phyloP scores from a whole-genome alignment of 352 stramenopile species.

The Globisporangium lucens region DNA sequence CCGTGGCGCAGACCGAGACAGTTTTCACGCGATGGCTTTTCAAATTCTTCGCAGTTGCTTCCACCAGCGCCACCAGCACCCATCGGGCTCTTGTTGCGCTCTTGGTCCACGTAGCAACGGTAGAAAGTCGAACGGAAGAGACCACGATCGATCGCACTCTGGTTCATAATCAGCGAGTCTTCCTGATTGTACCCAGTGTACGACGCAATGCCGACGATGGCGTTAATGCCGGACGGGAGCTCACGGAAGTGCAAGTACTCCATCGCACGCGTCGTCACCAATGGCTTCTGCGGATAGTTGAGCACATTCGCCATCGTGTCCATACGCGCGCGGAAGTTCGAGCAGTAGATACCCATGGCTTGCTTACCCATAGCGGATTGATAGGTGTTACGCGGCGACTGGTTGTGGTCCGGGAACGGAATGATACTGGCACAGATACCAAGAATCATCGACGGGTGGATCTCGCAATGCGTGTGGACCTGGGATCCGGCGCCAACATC shows the following conservation, averaged over 20 bases:
- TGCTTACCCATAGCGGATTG: conserved; percentile 99
- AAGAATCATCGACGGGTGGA: conserved; percentile 99
- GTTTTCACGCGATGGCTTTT: conserved; percentile 95
- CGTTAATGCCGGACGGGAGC: conserved; percentile 98
- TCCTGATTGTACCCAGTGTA: conserved; percentile 98
- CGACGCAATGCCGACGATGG: conserved; percentile 88
- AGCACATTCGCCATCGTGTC: conserved; percentile 99
- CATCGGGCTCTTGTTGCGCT: conserved; percentile 83
- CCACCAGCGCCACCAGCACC: conserved; percentile 57
- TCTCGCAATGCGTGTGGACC: conserved; percentile 99
- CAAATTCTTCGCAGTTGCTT: conserved; percentile 91
- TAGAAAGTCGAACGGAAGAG: conserved; percentile 99
- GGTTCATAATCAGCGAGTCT: conserved; percentile 99
- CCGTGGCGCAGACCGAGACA: conserved; percentile 93
- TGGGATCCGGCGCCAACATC: conserved; percentile 86
- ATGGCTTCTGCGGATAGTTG: conserved; percentile 99
- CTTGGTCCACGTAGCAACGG: conserved; percentile 96
- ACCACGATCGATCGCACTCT: conserved; percentile 98
- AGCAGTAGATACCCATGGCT: conserved; percentile 99
- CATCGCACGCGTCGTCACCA: conserved; percentile 99
- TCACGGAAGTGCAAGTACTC: conserved; percentile 98
- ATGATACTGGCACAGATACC: conserved; percentile 99
- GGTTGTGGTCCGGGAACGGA: conserved; percentile 99
- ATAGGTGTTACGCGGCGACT: conserved; percentile 99
- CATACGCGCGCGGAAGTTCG: conserved; percentile 99